Conservation (phyloP, 345 rosid species). For the Melaleuca alternifolia region DNA sequence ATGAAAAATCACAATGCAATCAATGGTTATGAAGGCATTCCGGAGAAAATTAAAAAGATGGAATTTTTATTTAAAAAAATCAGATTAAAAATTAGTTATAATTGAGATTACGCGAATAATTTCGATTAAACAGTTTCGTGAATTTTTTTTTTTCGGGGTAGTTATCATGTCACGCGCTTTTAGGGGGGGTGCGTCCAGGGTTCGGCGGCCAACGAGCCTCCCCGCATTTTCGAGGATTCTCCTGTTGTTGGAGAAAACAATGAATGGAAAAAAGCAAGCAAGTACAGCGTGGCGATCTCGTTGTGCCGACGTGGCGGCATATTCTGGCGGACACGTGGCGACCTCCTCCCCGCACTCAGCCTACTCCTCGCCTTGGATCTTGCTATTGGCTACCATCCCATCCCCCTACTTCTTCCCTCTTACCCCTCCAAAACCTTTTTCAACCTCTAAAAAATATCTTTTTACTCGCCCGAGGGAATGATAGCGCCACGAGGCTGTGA, state of each 20-base stretch:
- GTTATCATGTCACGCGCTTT: background rate
- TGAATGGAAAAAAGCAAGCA: background rate
- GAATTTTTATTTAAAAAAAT: too few relatives aligned
- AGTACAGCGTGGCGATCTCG: constrained; percentile 21
- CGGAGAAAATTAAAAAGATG: too few relatives aligned
- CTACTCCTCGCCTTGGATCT: constrained; percentile 36
- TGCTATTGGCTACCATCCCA: constrained; percentile 8
- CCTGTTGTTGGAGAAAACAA: background rate
- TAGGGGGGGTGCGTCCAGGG: background rate
- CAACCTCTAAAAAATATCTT: background rate
- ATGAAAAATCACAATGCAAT: too few relatives aligned
- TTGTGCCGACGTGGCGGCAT: constrained; percentile 10
- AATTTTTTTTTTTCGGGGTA: background rate
- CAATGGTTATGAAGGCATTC: too few relatives aligned
- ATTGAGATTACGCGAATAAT: background rate
- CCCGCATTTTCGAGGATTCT: background rate
- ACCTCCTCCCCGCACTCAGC: background rate
- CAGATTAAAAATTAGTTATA: background rate
- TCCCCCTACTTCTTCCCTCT: background rate
- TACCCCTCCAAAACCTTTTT: background rate
- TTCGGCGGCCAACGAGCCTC: background rate
- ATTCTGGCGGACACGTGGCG: background rate
- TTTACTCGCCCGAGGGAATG: background rate
- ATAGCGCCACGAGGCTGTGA: background rate
- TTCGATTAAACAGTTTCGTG: background rate